phyloP scores from a whole-genome alignment of 257 asterid species.

The Cordia subcordata region DNA sequence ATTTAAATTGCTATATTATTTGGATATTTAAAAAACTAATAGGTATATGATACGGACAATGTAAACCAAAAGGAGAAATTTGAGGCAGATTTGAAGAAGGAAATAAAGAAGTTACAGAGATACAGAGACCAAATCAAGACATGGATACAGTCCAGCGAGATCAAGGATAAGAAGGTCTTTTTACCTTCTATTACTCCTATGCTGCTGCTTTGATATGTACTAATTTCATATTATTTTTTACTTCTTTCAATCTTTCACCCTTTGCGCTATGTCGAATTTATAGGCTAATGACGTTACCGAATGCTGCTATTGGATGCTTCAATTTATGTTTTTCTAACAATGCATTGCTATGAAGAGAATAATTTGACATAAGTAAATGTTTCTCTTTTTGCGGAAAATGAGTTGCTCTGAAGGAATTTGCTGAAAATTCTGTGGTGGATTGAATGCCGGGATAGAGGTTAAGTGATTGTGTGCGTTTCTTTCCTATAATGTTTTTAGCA shows the following conservation, averaged over 20 bases:
- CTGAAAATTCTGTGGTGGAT: too few species aligned
- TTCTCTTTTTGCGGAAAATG: too few species aligned
- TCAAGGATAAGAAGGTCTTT: conserved; percentile 92
- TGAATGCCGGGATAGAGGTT: too few species aligned
- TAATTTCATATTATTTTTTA: not conserved
- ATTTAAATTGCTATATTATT: too few species aligned
- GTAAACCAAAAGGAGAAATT: conserved; percentile 95
- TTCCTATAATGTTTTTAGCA: too few species aligned
- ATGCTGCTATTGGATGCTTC: too few species aligned
- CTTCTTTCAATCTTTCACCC: not conserved
- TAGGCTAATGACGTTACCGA: too few species aligned
- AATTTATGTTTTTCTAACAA: too few species aligned
- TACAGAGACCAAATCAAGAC: conserved; percentile 99
- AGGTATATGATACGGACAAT: conserved; percentile 98
- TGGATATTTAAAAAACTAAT: not conserved
- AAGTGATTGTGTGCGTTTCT: too few species aligned
- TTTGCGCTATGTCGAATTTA: not conserved
- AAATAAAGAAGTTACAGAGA: conserved; percentile 94
- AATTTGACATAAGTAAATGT: too few species aligned
- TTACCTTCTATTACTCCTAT: not conserved
- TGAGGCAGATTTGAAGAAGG: conserved; percentile 98
- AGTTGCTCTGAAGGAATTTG: too few species aligned
- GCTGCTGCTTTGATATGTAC: not conserved
- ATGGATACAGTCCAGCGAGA: conserved; percentile 99
- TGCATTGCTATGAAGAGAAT: too few species aligned